These are phyloP conservation scores for Farysia itapuensis DNA, from an alignment of 1,284 basidiomycete species.

Conservation along the genomic window DNA sequence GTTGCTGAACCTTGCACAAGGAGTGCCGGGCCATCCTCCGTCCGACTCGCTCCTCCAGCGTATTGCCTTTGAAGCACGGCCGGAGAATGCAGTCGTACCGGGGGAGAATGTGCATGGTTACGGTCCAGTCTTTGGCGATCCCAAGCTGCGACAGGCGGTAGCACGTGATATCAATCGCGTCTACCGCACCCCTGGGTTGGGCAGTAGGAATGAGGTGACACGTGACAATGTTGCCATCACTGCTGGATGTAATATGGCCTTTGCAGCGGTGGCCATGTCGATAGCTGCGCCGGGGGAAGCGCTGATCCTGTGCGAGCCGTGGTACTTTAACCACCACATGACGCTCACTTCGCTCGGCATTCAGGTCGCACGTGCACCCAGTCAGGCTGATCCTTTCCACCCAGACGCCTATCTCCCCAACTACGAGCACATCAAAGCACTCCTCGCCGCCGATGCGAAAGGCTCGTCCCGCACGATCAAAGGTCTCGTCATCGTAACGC, in stretches of 20 bases:
- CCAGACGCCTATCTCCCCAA: constrained; percentile 68
- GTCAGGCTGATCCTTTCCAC: too few relatives aligned
- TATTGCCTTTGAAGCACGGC: constrained; percentile 16
- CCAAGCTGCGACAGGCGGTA: constrained; percentile 66
- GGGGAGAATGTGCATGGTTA: constrained; percentile 65
- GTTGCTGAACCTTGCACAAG: constrained; percentile 49
- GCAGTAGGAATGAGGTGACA: constrained; percentile 59
- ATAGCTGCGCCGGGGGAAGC: constrained; percentile 74
- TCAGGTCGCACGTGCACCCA: constrained; percentile 68
- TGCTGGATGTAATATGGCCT: constrained; percentile 73
- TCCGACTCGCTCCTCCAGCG: constrained; percentile 19
- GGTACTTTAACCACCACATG: constrained; percentile 65
- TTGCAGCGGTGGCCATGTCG: constrained; percentile 68
- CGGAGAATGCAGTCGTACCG: constrained; percentile 12
- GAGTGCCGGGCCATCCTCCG: constrained; percentile 45
- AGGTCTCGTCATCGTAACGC: constrained; percentile 66
- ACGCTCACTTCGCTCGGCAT: constrained; percentile 63
- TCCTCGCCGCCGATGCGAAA: constrained; percentile 64
- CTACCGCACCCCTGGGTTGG: constrained; percentile 65
- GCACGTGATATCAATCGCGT: constrained; percentile 69
- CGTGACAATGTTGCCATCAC: constrained; percentile 62
- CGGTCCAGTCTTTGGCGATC: constrained; percentile 70
- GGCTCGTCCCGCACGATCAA: constrained; percentile 65
- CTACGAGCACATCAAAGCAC: constrained; percentile 63
- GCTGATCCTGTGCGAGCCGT: constrained; percentile 76